Base-by-base conservation (phyloP, 2,329 filamentous ascomycete genomes). In the Claviceps purpurea region DNA sequence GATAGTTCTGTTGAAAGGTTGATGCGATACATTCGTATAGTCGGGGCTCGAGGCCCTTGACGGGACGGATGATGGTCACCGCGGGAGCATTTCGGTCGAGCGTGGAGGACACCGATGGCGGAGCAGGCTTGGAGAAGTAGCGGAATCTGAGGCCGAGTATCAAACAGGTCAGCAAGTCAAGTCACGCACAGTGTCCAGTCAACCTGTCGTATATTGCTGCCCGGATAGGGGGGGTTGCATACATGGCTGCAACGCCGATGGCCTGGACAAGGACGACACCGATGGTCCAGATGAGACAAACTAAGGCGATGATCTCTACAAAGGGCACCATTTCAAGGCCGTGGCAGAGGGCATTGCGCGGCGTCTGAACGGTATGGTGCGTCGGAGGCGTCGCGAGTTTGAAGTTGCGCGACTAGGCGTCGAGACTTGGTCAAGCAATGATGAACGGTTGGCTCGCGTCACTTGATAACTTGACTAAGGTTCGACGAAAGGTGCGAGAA, bases 21-120 rank as follows among this genome's bases (percentile, higher is more conserved):
- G 90, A 85, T 34, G 87, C 85, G 42, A 98, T 83, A 63, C 93
- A 97, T 62, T 95, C 88, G 74, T 95, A 95, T 24, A 97, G 81
- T 57, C 82, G 80, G 4, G 89, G 87, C 65, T 97, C 93, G 52
- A 95, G 76, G 55, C 90, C 93, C 69, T 96, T 97, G 57, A 95
- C 84, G 0, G 93, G 94, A 2, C 93, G 86, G 59, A 98, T 89
- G 55, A 95, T 78, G 37, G 93, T 97, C 61, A 98, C 77, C 70
- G 88, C 83, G 16, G 90, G 91, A 3, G 89, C 73, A 57, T 76
- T 65, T 42, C 69, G 61, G 4, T 69, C 67, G 1, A 83, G 68
- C 0, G 65, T 66, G 1, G 79, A 69, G 3, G 79, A 80, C 16
- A 76, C 63, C 5, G 78, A 70, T 5, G 71, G 66, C n/a, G 64